Percentiles rank a stretch among this genome's conserved stretches.
Evolutionary conservation across 208 protist species (phyloP).

Genomic region (Crithidia sp.): DNA sequence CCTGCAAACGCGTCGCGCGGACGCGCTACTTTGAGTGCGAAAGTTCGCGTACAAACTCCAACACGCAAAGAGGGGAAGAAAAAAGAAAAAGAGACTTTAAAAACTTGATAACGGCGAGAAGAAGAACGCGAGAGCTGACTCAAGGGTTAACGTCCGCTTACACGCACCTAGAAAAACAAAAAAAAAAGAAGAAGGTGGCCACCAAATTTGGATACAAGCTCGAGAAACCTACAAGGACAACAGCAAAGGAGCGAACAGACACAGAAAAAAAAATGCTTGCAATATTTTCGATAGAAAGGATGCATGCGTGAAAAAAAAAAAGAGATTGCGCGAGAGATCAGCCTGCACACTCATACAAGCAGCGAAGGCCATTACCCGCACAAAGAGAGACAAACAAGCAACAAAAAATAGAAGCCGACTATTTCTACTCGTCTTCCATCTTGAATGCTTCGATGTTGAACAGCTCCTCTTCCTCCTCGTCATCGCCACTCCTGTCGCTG

Average conservation of each 20-base stretch:
- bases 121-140: too few species aligned
- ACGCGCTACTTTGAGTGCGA: neutral
- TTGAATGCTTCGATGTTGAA: neutral
- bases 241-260: too few species aligned
- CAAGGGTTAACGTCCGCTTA: too few species aligned
- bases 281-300: too few species aligned
- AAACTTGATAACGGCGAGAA: neutral
- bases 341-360: too few species aligned
- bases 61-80: neutral
- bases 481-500: conserved; percentile 1
- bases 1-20: neutral
- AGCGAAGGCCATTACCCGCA: too few species aligned
- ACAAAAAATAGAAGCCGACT: neutral
- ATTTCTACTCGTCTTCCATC: conserved; percentile 2
- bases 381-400: conserved; percentile 22
- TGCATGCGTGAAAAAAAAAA: too few species aligned
- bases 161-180: conserved; percentile 11
- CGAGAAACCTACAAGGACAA: too few species aligned
- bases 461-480: neutral
- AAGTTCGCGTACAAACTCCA: too few species aligned
- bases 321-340: too few species aligned
- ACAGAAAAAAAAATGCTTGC: too few species aligned
- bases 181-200: conserved; percentile 20
- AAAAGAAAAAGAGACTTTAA: conserved; percentile 3
- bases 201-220: too few species aligned